Percentiles rank a stretch among this genome's conserved stretches.
phyloP scores from a whole-genome alignment of 1,284 basidiomycete genomes.

The Rhodotorula sp. region DNA sequence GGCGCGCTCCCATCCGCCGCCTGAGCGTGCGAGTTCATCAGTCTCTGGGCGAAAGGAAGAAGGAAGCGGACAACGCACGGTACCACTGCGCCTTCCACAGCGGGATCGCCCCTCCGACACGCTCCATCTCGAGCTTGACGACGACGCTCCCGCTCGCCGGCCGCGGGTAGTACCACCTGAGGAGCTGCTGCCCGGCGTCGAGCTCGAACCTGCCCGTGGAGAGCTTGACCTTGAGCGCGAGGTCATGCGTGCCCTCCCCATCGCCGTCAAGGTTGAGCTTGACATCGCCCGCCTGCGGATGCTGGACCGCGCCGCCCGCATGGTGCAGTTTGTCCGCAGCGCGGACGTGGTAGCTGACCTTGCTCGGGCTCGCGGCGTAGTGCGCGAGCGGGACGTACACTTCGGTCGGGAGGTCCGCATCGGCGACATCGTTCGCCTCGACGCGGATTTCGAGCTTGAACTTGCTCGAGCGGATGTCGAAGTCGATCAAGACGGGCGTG shows the following conservation, averaged over 20 bases:
- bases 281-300: constrained; percentile 12
- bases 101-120: constrained; percentile 37
- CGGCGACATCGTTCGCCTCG: constrained; percentile 52
- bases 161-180: constrained; percentile 83
- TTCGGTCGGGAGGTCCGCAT: constrained; percentile 44
- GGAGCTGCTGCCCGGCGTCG: constrained; percentile 59
- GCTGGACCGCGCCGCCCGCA: constrained; percentile 1
- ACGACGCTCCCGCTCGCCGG: constrained; percentile 55
- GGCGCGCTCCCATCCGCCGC: constrained; percentile 12
- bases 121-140: constrained; percentile 36
- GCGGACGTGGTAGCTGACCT: constrained; percentile 33
- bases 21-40: neutral
- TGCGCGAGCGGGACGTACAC: constrained; percentile 48
- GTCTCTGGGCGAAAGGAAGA: neutral
- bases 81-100: constrained; percentile 39
- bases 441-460: constrained; percentile 71
- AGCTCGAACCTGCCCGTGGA: constrained; percentile 70
- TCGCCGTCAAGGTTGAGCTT: constrained; percentile 4
- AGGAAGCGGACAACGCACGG: constrained; percentile 16
- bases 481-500: constrained; percentile 60
- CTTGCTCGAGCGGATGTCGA: constrained; percentile 70
- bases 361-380: constrained; percentile 50
- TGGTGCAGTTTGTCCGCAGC: constrained; percentile 8
- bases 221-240: constrained; percentile 58
- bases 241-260: constrained; percentile 20